Evolutionary conservation across 83 land plant species (phyloP), one percentile per base, ranked within the genome.

Genomic region (Picea abies): DNA sequence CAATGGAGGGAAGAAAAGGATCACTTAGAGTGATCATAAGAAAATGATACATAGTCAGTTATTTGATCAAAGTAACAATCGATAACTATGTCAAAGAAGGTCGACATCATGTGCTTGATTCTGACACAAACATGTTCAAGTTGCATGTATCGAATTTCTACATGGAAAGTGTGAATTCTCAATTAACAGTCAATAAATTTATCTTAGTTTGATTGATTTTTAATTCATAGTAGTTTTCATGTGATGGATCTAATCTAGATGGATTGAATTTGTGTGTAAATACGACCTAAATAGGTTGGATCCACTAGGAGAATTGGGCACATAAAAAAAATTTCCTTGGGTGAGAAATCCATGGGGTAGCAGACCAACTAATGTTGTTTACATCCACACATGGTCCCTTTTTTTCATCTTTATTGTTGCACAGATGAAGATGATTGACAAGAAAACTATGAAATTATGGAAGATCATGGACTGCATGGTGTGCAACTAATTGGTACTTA

Each of bases 1-100:
- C 89, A 17, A 90, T 92, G 52, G 92, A 88, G 73, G 94, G 92
- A 68, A 92, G 94, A 64, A 85, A 90, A 8, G 94, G 94, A 72
- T 90, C 94, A 0, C 78, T 92, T 23, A 62, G 85, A 80, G 77
- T 90, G 26, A 84, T 92, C 86, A 84, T 92, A 47, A 75, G 77
- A 80, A 75, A 89, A 63, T 89, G 88, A 49, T 79, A 85, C 2
- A 92, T 80, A 17, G 91, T 92, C 26, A 85, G 77, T 25, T 90
- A 92, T 64, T 85, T 90, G 20, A 92, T 92, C 32, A 63, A 60
- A 75, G 76, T 80, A 20, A 87, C 88, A 39, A 73, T 92, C 11
- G 84, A 84, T 4, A 84, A 82, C 49, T 92, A 92, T 71, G 52
- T 39, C 26, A 41, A 83, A 61, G 94, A 92, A 83, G 90, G 94